Percentiles rank a stretch among this genome's conserved stretches.
phyloP scores from a whole-genome alignment of 1,284 basidiomycete genomes.

The Schizopora paradoxa region DNA sequence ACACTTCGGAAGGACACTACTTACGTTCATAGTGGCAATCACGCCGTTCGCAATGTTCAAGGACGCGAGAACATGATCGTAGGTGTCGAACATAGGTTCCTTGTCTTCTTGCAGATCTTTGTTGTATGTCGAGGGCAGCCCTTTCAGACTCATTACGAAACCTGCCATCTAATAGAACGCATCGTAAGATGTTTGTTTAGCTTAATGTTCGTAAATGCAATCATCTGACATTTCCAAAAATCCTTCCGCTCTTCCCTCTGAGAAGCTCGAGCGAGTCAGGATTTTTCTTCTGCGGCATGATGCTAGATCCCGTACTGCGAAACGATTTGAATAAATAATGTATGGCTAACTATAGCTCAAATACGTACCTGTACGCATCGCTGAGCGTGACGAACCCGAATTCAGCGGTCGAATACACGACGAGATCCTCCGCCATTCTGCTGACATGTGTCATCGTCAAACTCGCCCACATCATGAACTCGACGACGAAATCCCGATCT shows the following conservation, averaged over 20 bases:
- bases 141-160: slow-evolving; percentile 97
- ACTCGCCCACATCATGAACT: slow-evolving; percentile 96
- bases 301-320: slow-evolving; percentile 89
- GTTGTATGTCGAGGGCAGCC: slow-evolving; percentile 97
- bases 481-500: slow-evolving; percentile 95
- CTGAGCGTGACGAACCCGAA: slow-evolving; percentile 93
- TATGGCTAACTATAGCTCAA: neutral
- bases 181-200: slow-evolving; percentile 5
- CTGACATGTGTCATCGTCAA: slow-evolving; percentile 91
- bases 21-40: slow-evolving; percentile 80
- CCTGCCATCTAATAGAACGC: slow-evolving; percentile 75
- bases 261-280: slow-evolving; percentile 94
- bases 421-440: slow-evolving; percentile 92
- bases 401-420: slow-evolving; percentile 95
- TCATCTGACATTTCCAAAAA: slow-evolving; percentile 79
- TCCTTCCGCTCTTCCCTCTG: slow-evolving; percentile 90
- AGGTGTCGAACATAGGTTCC: slow-evolving; percentile 92
- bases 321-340: slow-evolving; percentile 6
- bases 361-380: slow-evolving; percentile 85
- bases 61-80: slow-evolving; percentile 87
- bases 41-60: slow-evolving; percentile 94
- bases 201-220: neutral
- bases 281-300: slow-evolving; percentile 99
- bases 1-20: slow-evolving; percentile 19
- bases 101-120: slow-evolving; percentile 99